Conservation (phyloP, 768 basidiomycete species). For the Pleurotus citrinopileatus region DNA sequence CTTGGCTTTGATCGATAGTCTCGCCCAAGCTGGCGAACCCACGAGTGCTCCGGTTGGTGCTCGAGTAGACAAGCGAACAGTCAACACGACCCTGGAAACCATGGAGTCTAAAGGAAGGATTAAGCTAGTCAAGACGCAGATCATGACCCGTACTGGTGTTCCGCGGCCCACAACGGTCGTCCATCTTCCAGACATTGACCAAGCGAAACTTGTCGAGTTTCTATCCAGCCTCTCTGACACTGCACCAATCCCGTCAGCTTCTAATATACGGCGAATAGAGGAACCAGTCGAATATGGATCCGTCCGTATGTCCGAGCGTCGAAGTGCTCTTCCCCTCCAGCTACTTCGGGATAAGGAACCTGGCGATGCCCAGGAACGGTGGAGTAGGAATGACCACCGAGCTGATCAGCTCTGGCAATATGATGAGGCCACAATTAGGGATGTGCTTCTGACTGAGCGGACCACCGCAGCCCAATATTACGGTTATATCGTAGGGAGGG, state of each 20-base stretch:
- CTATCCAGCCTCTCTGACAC: constrained; percentile 46
- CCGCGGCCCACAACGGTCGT: constrained; percentile 58
- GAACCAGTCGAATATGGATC: constrained; percentile 56
- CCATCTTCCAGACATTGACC: constrained; percentile 58
- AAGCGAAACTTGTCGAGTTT: constrained; percentile 54
- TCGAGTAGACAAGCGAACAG: constrained; percentile 72
- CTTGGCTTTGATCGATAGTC: constrained; percentile 52
- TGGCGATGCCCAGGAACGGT: constrained; percentile 37
- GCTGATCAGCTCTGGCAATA: constrained; percentile 52
- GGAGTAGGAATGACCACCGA: constrained; percentile 41
- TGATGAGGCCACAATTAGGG: constrained; percentile 53
- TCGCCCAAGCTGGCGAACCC: constrained; percentile 59
- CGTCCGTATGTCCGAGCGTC: constrained; percentile 25
- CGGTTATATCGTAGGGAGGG: constrained; percentile 70
- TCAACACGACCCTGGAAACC: constrained; percentile 52
- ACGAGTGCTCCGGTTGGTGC: constrained; percentile 70
- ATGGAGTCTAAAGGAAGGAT: constrained; percentile 67
- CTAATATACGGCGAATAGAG: constrained; percentile 47
- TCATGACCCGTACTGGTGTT: constrained; percentile 57
- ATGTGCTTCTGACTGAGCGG: constrained; percentile 65
- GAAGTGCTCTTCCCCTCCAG: constrained; percentile 38
- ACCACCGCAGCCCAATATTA: constrained; percentile 71
- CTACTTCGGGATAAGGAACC: constrained; percentile 46
- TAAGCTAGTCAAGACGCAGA: constrained; percentile 65
- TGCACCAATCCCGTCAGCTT: constrained; percentile 30